These are phyloP conservation scores for Lithocarpus polystachyus DNA, from an alignment of 306 rosid genomes.

Conservation along the genomic window DNA sequence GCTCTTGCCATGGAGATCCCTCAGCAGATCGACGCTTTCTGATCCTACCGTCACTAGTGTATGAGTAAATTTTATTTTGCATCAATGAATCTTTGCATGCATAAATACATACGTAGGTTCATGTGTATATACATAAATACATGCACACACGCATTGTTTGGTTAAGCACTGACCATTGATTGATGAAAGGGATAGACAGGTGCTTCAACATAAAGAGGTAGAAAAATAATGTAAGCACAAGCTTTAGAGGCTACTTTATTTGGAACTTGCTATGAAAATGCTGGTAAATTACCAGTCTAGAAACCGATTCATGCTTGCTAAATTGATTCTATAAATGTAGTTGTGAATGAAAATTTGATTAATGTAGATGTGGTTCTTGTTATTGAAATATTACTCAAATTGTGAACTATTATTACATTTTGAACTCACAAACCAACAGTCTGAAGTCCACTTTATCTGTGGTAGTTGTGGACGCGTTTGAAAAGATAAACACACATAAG, in stretches of 20 bases:
- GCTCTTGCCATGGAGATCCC: constrained; percentile 94
- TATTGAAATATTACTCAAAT: too few species aligned
- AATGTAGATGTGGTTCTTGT: not conserved
- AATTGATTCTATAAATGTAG: not conserved
- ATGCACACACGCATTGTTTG: not conserved
- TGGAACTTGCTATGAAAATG: not conserved
- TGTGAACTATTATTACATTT: too few species aligned
- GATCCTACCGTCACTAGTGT: constrained; percentile 71
- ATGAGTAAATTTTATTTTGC: constrained; percentile 9
- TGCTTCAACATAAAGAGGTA: not conserved
- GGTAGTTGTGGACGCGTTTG: not conserved
- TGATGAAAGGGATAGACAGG: not conserved
- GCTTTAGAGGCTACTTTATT: not conserved
- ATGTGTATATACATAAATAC: not conserved
- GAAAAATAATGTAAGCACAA: not conserved
- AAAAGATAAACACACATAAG: not conserved
- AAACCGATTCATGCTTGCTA: not conserved
- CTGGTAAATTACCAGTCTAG: not conserved
- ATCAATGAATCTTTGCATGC: not conserved
- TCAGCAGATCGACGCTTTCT: constrained; percentile 60
- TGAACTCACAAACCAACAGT: not conserved
- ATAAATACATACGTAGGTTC: not conserved
- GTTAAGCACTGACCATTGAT: not conserved
- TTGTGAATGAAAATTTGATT: not conserved
- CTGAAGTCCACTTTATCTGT: not conserved